A percentile compares a stretch with the other conserved stretches of the same genome.
Conservation (phyloP, 352 stramenopile genomes). For the Aphanomyces invadans region DNA sequence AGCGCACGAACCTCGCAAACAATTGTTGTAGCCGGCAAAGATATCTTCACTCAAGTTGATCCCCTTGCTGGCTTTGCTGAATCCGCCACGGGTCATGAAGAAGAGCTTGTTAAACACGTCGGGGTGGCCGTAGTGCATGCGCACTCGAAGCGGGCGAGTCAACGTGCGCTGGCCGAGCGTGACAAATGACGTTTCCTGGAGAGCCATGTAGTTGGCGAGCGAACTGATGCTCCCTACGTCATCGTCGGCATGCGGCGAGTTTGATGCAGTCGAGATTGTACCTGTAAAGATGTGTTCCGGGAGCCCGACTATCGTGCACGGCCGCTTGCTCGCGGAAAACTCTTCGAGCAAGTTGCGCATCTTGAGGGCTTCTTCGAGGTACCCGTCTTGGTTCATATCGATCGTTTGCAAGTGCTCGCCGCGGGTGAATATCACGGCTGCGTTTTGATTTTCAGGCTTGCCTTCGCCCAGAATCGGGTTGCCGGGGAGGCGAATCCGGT, state of each 20-base stretch:
- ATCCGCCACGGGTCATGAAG: constrained; percentile 97
- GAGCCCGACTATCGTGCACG: constrained; percentile 95
- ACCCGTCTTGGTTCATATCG: constrained; percentile 99
- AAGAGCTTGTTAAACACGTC: constrained; percentile 99
- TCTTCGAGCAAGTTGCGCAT: constrained; percentile 98
- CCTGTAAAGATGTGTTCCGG: constrained; percentile 99
- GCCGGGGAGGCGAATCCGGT: constrained; percentile 94
- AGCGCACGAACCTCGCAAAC: constrained; percentile 84
- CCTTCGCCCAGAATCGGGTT: constrained; percentile 98
- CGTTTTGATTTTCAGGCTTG: constrained; percentile 99
- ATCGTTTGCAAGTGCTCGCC: constrained; percentile 98
- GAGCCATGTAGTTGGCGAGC: constrained; percentile 98
- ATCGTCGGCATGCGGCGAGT: too few species aligned
- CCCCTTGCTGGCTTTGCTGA: constrained; percentile 97
- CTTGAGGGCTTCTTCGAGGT: constrained; percentile 98
- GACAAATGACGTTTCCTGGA: constrained; percentile 98
- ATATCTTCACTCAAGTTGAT: constrained; percentile 99
- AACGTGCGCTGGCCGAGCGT: constrained; percentile 96
- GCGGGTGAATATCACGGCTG: constrained; percentile 97
- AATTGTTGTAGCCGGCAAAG: constrained; percentile 99
- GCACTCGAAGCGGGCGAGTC: constrained; percentile 91
- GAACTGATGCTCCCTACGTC: constrained; percentile 78
- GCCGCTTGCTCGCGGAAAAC: constrained; percentile 77
- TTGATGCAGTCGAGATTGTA: too few species aligned
- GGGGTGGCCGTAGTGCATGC: constrained; percentile 97